These are phyloP conservation scores for Scleroderma bovista DNA, from an alignment of 768 basidiomycete genomes.

Conservation along the genomic window DNA sequence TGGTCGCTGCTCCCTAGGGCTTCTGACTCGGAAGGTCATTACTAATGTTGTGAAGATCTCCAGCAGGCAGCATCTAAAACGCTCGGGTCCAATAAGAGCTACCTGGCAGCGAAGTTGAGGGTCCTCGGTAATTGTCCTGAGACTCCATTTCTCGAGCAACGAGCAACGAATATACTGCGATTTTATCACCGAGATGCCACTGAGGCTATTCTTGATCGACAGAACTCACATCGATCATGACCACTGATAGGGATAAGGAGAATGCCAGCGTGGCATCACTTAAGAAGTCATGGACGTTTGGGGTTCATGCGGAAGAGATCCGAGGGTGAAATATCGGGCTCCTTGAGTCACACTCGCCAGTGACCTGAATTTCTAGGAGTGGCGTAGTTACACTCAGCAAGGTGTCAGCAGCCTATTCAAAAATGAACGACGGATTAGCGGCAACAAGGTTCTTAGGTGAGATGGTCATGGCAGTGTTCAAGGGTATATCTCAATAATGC, in stretches of 20 bases:
- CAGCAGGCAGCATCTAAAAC: conserved; percentile 29
- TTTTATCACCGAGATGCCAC: conserved; percentile 9
- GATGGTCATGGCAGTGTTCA: conserved; percentile 42
- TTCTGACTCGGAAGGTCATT: neutral
- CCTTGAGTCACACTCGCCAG: too few species aligned
- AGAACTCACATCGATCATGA: conserved; percentile 35
- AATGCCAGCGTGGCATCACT: too few species aligned
- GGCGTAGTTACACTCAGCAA: conserved; percentile 35
- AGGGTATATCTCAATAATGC: conserved; percentile 41
- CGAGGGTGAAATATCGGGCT: too few species aligned
- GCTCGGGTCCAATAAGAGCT: conserved; percentile 18
- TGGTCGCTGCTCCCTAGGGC: too few species aligned
- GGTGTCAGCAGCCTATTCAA: conserved; percentile 32
- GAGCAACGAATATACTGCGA: conserved; percentile 39
- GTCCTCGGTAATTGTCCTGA: conserved; percentile 38
- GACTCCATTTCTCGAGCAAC: conserved; percentile 34
- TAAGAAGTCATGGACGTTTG: too few species aligned
- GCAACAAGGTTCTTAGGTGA: conserved; percentile 40
- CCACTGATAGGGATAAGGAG: too few species aligned
- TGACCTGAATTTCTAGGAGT: conserved; percentile 31
- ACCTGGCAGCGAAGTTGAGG: conserved; percentile 32
- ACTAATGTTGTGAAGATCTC: conserved; percentile 38
- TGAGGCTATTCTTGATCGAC: conserved; percentile 4
- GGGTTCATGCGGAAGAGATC: too few species aligned
- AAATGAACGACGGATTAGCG: conserved; percentile 37